Conservation (phyloP, 331 rosid species). For the Rhamnella rubrinervis region DNA sequence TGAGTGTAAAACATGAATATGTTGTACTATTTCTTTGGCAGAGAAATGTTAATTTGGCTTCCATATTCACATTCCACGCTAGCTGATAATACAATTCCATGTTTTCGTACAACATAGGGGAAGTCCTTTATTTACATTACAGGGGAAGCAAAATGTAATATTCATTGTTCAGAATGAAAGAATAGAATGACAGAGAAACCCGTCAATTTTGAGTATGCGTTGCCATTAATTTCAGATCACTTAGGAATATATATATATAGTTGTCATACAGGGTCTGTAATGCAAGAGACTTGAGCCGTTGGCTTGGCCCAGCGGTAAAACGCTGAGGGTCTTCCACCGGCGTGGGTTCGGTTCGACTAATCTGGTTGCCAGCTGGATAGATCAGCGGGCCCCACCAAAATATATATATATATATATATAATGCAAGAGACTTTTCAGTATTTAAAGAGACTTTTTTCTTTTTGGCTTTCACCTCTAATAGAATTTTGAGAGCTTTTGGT, state of each 20-base stretch:
- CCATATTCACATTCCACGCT: not conserved
- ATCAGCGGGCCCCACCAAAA: too few relatives aligned
- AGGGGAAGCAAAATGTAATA: too few relatives aligned
- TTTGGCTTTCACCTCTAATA: too few relatives aligned
- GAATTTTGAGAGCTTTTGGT: too few relatives aligned
- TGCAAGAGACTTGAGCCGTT: too few relatives aligned
- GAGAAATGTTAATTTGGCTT: conserved; percentile 13
- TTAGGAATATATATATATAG: not conserved
- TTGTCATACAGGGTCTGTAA: conserved; percentile 5
- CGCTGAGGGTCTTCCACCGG: too few relatives aligned
- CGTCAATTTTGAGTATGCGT: not conserved
- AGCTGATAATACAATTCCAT: conserved; percentile 3
- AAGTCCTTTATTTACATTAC: not conserved
- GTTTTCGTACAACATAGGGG: not conserved
- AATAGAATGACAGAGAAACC: too few relatives aligned
- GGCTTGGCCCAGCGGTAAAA: too few relatives aligned
- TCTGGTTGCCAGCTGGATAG: too few relatives aligned
- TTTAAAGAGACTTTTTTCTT: not conserved
- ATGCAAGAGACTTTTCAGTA: not conserved
- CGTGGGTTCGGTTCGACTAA: too few relatives aligned
- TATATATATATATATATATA: not conserved
- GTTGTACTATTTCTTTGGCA: conserved; percentile 21
- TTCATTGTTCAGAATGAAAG: too few relatives aligned
- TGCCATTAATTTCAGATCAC: not conserved
- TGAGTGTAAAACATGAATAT: conserved; percentile 33